Conservation (phyloP, 2,329 filamentous ascomycete species). For the Blastomyces parvus region DNA sequence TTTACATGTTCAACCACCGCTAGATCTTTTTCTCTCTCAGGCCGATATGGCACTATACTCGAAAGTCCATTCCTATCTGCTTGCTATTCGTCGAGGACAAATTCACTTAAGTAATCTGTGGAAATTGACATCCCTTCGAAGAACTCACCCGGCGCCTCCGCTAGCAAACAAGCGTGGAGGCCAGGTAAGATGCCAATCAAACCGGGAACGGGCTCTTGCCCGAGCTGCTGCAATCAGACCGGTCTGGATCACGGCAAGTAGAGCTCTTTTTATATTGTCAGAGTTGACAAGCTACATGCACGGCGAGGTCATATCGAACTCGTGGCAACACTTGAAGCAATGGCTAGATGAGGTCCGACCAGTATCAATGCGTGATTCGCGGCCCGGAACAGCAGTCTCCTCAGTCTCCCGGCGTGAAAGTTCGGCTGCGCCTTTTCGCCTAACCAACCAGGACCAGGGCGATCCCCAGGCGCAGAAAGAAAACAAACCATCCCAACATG, state of each 20-base stretch:
- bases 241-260: constrained; percentile 82
- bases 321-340: constrained; percentile 67
- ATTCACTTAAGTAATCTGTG: constrained; percentile 76
- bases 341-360: constrained; percentile 53
- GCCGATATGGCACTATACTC: constrained; percentile 73
- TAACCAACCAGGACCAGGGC: constrained; percentile 16
- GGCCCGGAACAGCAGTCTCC: constrained; percentile 29
- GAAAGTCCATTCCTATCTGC: constrained; percentile 74
- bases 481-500: constrained; percentile 44
- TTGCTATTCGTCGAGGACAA: constrained; percentile 77
- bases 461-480: constrained; percentile 13
- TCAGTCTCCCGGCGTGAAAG: constrained; percentile 17
- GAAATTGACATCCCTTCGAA: constrained; percentile 70
- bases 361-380: constrained; percentile 24
- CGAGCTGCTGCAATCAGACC: constrained; percentile 63
- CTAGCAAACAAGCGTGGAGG: constrained; percentile 53
- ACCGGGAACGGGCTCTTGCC: constrained; percentile 54
- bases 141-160: constrained; percentile 64
- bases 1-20: constrained; percentile 64
- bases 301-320: constrained; percentile 71
- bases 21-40: constrained; percentile 76
- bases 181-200: constrained; percentile 49
- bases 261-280: constrained; percentile 78
- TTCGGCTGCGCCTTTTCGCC: background rate
- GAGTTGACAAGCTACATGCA: constrained; percentile 85